These are phyloP conservation scores for Pisolithus thermaeus DNA, from an alignment of 1,284 basidiomycete species.

Conservation along the genomic window DNA sequence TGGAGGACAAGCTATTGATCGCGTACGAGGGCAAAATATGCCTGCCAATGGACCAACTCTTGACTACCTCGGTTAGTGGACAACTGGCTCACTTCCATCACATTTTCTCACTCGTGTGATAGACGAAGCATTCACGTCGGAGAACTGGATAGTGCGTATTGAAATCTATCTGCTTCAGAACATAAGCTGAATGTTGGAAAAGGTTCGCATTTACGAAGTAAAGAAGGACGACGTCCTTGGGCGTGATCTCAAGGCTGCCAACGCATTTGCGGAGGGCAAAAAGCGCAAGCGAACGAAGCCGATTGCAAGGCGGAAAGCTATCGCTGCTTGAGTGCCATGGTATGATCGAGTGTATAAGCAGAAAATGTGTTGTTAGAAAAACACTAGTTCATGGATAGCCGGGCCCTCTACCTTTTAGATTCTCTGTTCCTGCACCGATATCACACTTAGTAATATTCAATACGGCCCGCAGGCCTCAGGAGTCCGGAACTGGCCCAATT, in stretches of 20 bases:
- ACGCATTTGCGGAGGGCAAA: conserved; percentile 82
- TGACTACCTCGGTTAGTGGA: conserved; percentile 73
- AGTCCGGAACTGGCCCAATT: too few species aligned
- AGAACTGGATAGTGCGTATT: conserved; percentile 90
- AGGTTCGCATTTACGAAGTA: conserved; percentile 93
- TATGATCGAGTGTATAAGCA: not conserved
- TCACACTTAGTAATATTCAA: too few species aligned
- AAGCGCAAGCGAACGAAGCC: conserved; percentile 78
- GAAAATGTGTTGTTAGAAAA: not conserved
- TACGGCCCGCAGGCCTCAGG: too few species aligned
- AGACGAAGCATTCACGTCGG: conserved; percentile 96
- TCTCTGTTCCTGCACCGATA: too few species aligned
- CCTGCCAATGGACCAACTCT: conserved; percentile 76
- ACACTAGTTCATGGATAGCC: too few species aligned
- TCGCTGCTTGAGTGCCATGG: not conserved
- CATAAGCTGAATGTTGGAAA: conserved; percentile 5
- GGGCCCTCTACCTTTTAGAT: too few species aligned
- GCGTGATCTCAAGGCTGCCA: conserved; percentile 81
- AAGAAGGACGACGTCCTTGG: conserved; percentile 93
- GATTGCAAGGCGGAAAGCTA: conserved; percentile 47
- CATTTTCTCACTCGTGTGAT: conserved; percentile 10
- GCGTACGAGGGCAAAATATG: conserved; percentile 79
- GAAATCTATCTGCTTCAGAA: conserved; percentile 1
- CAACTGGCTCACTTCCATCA: conserved; percentile 3
- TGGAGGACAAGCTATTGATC: conserved; percentile 65